Evolutionary conservation across 2,329 filamentous ascomycete genomes (phyloP).

Genomic region (Tolypocladium cylindrosporum): DNA sequence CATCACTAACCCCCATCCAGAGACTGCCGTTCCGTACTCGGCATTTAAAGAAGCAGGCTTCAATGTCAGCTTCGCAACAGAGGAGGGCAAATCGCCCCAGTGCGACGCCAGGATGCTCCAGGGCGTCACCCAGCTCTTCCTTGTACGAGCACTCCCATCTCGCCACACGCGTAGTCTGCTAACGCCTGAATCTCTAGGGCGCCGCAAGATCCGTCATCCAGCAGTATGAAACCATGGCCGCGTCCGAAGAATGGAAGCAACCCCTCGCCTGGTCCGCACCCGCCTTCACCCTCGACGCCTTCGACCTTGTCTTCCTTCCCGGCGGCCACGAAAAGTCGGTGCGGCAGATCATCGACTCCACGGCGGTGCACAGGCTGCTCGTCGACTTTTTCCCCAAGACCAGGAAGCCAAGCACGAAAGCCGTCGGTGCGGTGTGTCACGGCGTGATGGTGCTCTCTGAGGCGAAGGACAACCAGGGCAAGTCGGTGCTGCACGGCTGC

Average conservation of each 20-base stretch:
- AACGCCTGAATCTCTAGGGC: conserved; percentile 20
- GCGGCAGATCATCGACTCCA: conserved; percentile 39
- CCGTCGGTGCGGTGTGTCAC: conserved; percentile 40
- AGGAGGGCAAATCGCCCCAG: conserved; percentile 32
- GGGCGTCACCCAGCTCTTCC: conserved; percentile 37
- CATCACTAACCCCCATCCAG: conserved; percentile 15
- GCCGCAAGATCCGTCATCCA: conserved; percentile 29
- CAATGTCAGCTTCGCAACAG: conserved; percentile 38
- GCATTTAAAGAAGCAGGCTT: conserved; percentile 38
- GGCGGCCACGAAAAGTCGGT: conserved; percentile 44
- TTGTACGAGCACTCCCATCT: conserved; percentile 21
- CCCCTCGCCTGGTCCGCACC: conserved; percentile 34
- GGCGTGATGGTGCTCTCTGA: conserved; percentile 40
- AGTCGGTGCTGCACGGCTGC: conserved; percentile 35
- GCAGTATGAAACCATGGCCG: conserved; percentile 32
- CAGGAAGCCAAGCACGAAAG: conserved; percentile 30
- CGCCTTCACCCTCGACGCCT: conserved; percentile 32
- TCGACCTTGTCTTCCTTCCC: conserved; percentile 38
- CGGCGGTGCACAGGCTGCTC: conserved; percentile 31
- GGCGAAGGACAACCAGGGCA: conserved; percentile 27
- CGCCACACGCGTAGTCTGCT: background rate
- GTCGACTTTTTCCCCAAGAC: conserved; percentile 37
- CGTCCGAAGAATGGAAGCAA: conserved; percentile 28
- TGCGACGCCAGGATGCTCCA: conserved; percentile 40
- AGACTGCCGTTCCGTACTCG: conserved; percentile 38